phyloP scores from a whole-genome alignment of 2,329 filamentous ascomycete species.

The Dactylonectria macrodidyma region DNA sequence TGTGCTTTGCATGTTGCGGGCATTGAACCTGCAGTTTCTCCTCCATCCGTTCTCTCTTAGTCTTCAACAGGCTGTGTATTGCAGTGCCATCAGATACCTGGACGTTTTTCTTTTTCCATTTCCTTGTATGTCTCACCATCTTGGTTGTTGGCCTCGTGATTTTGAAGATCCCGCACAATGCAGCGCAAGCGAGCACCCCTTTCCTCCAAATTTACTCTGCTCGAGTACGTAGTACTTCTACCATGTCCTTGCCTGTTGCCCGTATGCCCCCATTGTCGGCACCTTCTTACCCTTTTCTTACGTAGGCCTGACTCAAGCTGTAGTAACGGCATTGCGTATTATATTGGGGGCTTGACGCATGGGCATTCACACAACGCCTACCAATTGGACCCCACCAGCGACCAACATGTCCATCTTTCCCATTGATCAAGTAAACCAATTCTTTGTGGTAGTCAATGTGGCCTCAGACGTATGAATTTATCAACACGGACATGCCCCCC shows the following conservation, averaged over 20 bases:
- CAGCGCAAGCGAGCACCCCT: slow-evolving; percentile 13
- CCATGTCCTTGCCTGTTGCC: background rate
- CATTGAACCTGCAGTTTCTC: background rate
- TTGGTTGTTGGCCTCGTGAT: slow-evolving; percentile 30
- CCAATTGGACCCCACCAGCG: background rate
- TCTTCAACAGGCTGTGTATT: background rate
- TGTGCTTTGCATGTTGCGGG: slow-evolving; percentile 10
- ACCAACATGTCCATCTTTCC: background rate
- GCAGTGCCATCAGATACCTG: background rate
- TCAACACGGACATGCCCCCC: slow-evolving; percentile 16
- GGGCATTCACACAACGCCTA: background rate
- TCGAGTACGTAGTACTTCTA: background rate
- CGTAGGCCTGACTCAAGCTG: background rate
- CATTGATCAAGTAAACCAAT: background rate
- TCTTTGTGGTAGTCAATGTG: slow-evolving; percentile 29
- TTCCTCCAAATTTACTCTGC: background rate
- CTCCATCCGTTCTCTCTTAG: slow-evolving; percentile 4
- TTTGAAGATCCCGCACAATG: slow-evolving; percentile 17
- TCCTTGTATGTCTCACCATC: background rate
- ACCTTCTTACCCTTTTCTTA: background rate
- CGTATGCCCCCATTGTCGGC: background rate
- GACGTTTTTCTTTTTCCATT: background rate
- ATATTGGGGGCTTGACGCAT: background rate
- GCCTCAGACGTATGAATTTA: slow-evolving; percentile 18
- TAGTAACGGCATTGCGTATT: background rate